Percentiles rank a stretch among this genome's conserved stretches.
Evolutionary conservation across 2,329 filamentous ascomycete species (phyloP).

Genomic region (Colletotrichum cuscutae): DNA sequence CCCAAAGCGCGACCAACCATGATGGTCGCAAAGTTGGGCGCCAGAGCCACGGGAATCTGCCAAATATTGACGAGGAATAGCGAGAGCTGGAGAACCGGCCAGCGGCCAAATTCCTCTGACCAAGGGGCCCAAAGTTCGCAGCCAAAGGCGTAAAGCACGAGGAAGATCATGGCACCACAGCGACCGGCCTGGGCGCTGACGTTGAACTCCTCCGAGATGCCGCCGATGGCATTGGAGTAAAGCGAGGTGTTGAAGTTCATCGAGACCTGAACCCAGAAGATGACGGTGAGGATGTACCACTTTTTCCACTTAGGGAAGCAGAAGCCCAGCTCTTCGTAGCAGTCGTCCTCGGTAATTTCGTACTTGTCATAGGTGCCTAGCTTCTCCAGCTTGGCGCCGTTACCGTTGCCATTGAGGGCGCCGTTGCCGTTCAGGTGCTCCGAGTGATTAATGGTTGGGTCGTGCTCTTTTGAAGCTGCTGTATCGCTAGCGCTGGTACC

Average conservation of each 20-base stretch:
- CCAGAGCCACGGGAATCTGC: slow-evolving; percentile 77
- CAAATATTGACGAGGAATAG: slow-evolving; percentile 82
- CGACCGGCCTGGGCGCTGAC: slow-evolving; percentile 77
- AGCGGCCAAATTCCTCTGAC: slow-evolving; percentile 85
- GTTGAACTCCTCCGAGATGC: slow-evolving; percentile 73
- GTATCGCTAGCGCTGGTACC: not conserved
- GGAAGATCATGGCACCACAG: slow-evolving; percentile 80
- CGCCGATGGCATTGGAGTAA: slow-evolving; percentile 75
- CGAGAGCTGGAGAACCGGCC: slow-evolving; percentile 78
- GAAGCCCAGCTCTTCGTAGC: slow-evolving; percentile 74
- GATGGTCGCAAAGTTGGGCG: slow-evolving; percentile 77
- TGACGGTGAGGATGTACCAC: slow-evolving; percentile 78
- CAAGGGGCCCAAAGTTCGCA: slow-evolving; percentile 91
- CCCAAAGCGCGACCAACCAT: slow-evolving; percentile 77
- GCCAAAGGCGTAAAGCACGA: slow-evolving; percentile 84
- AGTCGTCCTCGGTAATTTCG: slow-evolving; percentile 66
- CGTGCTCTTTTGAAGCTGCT: not conserved
- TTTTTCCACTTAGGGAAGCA: slow-evolving; percentile 71
- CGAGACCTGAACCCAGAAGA: slow-evolving; percentile 78
- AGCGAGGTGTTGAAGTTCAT: slow-evolving; percentile 85
- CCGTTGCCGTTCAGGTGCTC: slow-evolving; percentile 43
- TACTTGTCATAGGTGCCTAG: slow-evolving; percentile 51
- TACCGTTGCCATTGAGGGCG: slow-evolving; percentile 46
- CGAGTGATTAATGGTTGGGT: slow-evolving; percentile 31
- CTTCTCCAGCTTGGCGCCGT: slow-evolving; percentile 44